Base-by-base conservation (phyloP, 331 rosid genomes). In the Quercus lobata region DNA sequence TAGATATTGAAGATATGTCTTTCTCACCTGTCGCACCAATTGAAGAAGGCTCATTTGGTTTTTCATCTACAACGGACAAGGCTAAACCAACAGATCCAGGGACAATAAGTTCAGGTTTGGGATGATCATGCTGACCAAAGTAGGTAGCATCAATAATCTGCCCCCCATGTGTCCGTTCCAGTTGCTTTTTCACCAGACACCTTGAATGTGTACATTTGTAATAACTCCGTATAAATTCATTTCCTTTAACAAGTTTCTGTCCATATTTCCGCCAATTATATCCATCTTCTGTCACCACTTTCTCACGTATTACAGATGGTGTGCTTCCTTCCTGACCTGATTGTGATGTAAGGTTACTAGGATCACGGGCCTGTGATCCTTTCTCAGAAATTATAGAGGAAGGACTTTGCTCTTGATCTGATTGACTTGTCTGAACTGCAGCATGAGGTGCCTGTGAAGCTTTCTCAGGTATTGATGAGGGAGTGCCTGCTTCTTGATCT, bases 181-280 rank as follows among this genome's bases (percentile, higher is more conserved):
- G 77, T 83, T 94, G 93, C 86, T 86, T 92, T 85, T 91, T 94
- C 53, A 92, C 97, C 52, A 22, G 86, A 84, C 98, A 94, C 71
- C 87, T 87, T 61, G 92, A 86, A 85, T 88, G 76, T 0, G 98
- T 91, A 77, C 98, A 94, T 81, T 87, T 91, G 83, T 92, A 94
- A 84, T 94, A 94, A 86, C 97, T 92, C 82, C 98, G 74, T 74
- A 86, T 87, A 79, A 85, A 94, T 52, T 88, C 89, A 83, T 89
- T 92, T 32, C 92, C 95, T 83, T 87, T 94, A 17, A 94, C 97
- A 60, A 76, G 77, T 83, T 94, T 94, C 88, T 94, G 98, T 62
- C 98, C 98, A 72, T 94, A 94, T 81, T 94, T 94, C 73, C 98
- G 81, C 98, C 98, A 94, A 85, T 92, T 91, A 86, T 86, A 94